Evolutionary conservation across 2,329 filamentous ascomycete genomes (phyloP), one percentile per base, ranked within the genome.

Genomic region (Colletotrichum sp.): DNA sequence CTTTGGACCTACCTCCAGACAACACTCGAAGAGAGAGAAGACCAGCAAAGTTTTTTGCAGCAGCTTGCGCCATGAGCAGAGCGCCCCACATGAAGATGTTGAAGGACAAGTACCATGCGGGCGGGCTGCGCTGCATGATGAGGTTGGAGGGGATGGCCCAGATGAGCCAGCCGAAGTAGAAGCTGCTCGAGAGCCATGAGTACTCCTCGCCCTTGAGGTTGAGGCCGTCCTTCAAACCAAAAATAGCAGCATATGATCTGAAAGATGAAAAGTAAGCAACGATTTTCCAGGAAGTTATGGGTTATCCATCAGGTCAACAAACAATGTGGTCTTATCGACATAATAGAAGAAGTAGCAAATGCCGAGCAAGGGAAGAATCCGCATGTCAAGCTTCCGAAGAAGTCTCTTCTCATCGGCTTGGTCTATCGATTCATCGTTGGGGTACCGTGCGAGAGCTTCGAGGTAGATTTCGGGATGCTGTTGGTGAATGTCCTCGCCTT

Each of bases 231-330:
- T 87, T 86, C 75, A 94, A 90, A 2, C 91, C 91, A 74, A 93
- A 93, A 66, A 94, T 91, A 24, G 92, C 92, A 1, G 92, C 92
- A 78, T 93, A 93, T 1, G 88, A 91, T 39, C 75, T 73, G 30
- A 16, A 28, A 13, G 30, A 18, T 24, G 6, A 10, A 6, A 13
- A 8, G 32, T 72, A 3, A 72, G 73, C 21, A 14, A 39, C 12
- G 6, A 6, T 28, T 6, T 12, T 8, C n/a, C 13, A 26, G 16
- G 8, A 34, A 34, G 12, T n/a, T 3, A 18, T 32, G 13, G 21
- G 14, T 7, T 12, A 48, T 48, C 43, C 14, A 12, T n/a, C 59
- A 13, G 26, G 32, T 21, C 21, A 4, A 21, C 30, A 7, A 52
- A 75, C 76, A 77, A 18, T 9, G 76, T 77, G 21, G 74, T 74